Evolutionary conservation across 1,139 yeast species (phyloP).

Genomic region (Zygosaccharomyces sapae): DNA sequence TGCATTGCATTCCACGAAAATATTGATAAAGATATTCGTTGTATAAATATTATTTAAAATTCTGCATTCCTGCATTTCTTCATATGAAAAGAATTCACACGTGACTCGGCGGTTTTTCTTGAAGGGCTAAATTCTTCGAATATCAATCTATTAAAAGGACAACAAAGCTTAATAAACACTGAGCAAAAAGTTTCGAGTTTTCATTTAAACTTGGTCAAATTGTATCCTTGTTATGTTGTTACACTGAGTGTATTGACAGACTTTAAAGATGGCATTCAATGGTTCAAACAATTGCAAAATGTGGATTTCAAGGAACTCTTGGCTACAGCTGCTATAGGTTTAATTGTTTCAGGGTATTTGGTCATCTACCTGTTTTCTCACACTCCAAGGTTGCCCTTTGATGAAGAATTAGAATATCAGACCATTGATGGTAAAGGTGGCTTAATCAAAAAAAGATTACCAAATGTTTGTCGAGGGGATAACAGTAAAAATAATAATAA

Average conservation of each 20-base stretch:
- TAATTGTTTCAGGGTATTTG: constrained; percentile 38
- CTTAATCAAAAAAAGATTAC: constrained; percentile 20
- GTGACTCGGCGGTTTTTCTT: constrained; percentile 3
- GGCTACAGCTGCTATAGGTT: constrained; percentile 13
- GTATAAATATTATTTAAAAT: constrained; percentile 1
- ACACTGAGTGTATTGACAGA: background rate
- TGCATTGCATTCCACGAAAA: constrained; percentile 9
- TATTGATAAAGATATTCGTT: constrained; percentile 1
- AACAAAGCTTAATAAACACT: constrained; percentile 1
- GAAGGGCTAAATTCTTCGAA: constrained; percentile 2
- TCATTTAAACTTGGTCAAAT: background rate
- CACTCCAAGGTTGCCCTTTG: constrained; percentile 53
- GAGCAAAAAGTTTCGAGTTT: background rate
- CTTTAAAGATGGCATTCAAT: constrained; percentile 4
- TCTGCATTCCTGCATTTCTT: constrained; percentile 4
- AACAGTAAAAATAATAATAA: constrained; percentile 9
- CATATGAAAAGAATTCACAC: background rate
- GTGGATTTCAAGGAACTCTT: constrained; percentile 13
- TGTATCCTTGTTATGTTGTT: constrained; percentile 2
- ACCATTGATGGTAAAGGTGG: constrained; percentile 38
- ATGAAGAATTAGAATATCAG: constrained; percentile 48
- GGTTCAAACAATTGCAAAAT: constrained; percentile 9
- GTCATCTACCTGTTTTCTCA: constrained; percentile 53
- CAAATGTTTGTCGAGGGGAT: constrained; percentile 24
- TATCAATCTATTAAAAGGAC: constrained; percentile 1